Evolutionary conservation across 345 rosid genomes (phyloP).

Genomic region (Abelmoschus esculentus): DNA sequence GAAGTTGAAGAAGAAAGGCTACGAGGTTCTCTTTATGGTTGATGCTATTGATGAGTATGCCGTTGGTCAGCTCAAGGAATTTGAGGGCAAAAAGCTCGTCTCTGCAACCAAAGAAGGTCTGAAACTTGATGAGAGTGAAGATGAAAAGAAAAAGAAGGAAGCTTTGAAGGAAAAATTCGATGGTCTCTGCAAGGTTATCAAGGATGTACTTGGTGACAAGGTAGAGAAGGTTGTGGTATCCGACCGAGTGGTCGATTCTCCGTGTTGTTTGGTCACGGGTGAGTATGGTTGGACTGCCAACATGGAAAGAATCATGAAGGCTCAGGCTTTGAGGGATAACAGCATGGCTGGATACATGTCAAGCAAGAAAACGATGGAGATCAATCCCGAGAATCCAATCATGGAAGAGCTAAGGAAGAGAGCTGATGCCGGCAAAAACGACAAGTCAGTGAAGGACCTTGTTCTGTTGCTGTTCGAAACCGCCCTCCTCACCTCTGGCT

Average conservation of each 20-base stretch:
- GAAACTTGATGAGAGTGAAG: constrained; percentile 66
- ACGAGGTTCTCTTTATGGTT: constrained; percentile 78
- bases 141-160: constrained; percentile 70
- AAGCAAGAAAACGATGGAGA: constrained; percentile 83
- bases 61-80: constrained; percentile 79
- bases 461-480: constrained; percentile 75
- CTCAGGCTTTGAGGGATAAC: constrained; percentile 76
- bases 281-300: constrained; percentile 90
- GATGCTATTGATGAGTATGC: constrained; percentile 88
- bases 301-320: constrained; percentile 93
- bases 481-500: constrained; percentile 73
- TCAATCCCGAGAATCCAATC: constrained; percentile 75
- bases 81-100: constrained; percentile 76
- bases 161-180: constrained; percentile 59
- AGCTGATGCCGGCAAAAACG: constrained; percentile 70
- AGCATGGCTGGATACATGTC: constrained; percentile 93
- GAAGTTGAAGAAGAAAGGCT: constrained; percentile 82
- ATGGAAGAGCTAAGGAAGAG: constrained; percentile 91
- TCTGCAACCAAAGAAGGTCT: constrained; percentile 88
- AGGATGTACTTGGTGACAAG: constrained; percentile 70
- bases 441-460: constrained; percentile 86
- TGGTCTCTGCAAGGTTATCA: constrained; percentile 81
- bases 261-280: constrained; percentile 78
- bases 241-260: constrained; percentile 79
- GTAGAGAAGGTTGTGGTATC: constrained; percentile 83